Evolutionary conservation across 176 grass and related monocot species (phyloP).

Genomic region (Thalia dealbata): DNA sequence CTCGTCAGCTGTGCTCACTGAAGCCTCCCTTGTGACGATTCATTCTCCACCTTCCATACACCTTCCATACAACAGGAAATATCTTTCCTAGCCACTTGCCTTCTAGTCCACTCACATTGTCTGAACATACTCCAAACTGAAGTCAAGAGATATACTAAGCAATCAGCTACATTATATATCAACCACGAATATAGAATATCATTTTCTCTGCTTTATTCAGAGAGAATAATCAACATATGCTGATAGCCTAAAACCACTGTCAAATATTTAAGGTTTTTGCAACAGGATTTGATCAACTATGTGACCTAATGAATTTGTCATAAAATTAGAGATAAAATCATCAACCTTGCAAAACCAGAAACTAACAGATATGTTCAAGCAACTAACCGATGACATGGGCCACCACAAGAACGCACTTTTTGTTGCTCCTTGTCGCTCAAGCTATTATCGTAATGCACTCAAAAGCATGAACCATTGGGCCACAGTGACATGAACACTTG

Average conservation of each 20-base stretch:
- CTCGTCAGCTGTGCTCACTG: not conserved
- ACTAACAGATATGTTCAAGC: not conserved
- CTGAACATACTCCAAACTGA: not conserved
- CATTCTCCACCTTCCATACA: not conserved
- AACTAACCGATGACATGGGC: slow-evolving; percentile 80
- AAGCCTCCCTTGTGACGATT: not conserved
- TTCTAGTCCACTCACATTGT: not conserved
- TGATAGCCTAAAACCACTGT: not conserved
- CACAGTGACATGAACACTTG: slow-evolving; percentile 81
- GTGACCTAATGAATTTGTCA: not conserved
- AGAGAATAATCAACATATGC: not conserved
- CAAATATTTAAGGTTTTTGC: not conserved
- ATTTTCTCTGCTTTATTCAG: not conserved
- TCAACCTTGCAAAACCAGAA: not conserved
- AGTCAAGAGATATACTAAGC: not conserved
- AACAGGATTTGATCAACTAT: not conserved
- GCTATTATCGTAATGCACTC: slow-evolving; percentile 78
- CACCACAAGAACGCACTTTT: slow-evolving; percentile 58
- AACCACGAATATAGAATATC: not conserved
- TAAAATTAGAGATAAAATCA: no score
- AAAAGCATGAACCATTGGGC: slow-evolving; percentile 76
- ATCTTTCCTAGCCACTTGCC: not conserved
- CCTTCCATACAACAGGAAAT: not conserved
- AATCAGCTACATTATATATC: no score
- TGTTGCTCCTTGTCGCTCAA: slow-evolving; percentile 49